phyloP scores from a whole-genome alignment of 306 rosid species.

The Ormosia emarginata region DNA sequence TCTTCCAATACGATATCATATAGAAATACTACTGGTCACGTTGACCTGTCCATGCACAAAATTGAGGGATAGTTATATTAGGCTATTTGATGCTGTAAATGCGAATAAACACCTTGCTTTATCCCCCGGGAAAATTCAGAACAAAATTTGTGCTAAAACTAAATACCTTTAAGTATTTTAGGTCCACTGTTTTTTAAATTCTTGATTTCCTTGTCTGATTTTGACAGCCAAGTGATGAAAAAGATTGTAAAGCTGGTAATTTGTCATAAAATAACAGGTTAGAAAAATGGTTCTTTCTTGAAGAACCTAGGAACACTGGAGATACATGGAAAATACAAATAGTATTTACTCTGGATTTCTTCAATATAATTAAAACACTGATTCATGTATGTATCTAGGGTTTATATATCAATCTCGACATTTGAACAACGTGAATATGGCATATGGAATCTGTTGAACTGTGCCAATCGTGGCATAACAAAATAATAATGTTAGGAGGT shows the following conservation, averaged over 20 bases:
- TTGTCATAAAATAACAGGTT: constrained; percentile 10
- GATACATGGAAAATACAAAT: neutral
- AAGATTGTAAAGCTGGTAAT: neutral
- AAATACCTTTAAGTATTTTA: neutral
- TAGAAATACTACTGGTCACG: neutral
- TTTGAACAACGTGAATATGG: neutral
- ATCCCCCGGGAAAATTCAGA: neutral
- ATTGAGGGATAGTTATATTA: neutral
- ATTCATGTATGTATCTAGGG: neutral
- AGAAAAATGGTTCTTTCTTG: neutral
- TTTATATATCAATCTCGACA: neutral
- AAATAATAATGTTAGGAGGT: constrained; percentile 14
- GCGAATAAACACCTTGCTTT: neutral
- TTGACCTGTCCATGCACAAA: neutral
- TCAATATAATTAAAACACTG: constrained; percentile 18
- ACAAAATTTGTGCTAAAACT: neutral
- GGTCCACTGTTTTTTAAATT: neutral
- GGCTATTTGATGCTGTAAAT: neutral
- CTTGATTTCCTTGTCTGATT: constrained; percentile 16
- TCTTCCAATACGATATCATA: neutral
- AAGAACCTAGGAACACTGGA: neutral
- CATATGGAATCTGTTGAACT: constrained; percentile 5
- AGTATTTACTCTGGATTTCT: constrained; percentile 3
- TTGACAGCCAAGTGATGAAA: neutral
- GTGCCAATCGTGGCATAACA: constrained; percentile 17